Base-by-base conservation (phyloP, 768 basidiomycete genomes). In the Candolleomyces eurysporus region DNA sequence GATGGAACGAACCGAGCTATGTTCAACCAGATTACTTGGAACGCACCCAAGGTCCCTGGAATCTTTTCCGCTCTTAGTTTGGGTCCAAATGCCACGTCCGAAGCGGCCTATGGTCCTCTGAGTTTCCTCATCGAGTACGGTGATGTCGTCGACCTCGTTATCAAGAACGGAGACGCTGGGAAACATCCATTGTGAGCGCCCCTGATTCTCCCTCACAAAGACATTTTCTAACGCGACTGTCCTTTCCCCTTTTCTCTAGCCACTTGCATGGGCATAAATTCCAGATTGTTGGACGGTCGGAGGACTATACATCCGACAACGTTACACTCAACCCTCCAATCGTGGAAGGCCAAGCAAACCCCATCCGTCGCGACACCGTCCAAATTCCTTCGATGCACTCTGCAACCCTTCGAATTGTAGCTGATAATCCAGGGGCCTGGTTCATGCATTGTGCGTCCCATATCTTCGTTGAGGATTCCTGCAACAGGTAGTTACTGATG, bases 371-470 rank as follows among this genome's bases (percentile, higher is more conserved):
- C 45, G 96, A 99, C 73, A 96, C 94, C 0, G 78, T 96, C 16
- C 83, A 86, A 60, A 84, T 97, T 55, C 89, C 91, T 3, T 80
- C 85, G 4, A 80, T 80, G 61, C 74, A 82, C 19, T 87, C 87
- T 3, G 90, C 83, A 11, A 91, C 90, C 0, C 75, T 99, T 49
- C 86, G 94, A 21, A 73, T 95, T 67, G 76, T 88, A 51, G 92
- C 93, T 1, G 92, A 98, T 72, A 98, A 98, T 74, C 96, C 96
- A 0, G 96, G 96, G 11, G 87, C 83, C 8, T 96, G 93, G 91
- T 73, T 94, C 64, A 83, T 94, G 71, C 91, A 92, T 71, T 94
- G 87, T 89, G 68, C 58, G 88, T 78, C 36, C 53, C 31, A 21
- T 51, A 14, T 48, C 40, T 46, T n/a, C 11, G 4, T 17, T 30